A percentile compares a stretch with the other conserved stretches of the same genome.
Conservation (phyloP, 192 early-diverging fungal species). For the Gonapodya sp. region DNA sequence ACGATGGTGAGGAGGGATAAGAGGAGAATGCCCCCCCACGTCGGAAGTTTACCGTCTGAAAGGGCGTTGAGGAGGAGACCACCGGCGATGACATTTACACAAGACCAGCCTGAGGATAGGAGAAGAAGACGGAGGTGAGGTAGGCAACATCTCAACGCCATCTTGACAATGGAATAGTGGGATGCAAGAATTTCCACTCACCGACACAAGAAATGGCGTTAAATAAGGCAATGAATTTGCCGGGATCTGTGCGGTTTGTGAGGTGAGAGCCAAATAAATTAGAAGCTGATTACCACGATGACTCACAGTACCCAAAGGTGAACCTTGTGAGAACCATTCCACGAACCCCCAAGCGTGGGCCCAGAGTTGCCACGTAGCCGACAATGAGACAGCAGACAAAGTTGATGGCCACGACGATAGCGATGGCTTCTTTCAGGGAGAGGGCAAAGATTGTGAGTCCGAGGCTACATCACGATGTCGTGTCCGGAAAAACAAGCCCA, state of each 20-base stretch:
- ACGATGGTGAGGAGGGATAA: conserved; percentile 19
- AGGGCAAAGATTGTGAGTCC: conserved; percentile 20
- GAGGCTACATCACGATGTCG: too few relatives aligned
- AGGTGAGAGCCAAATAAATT: neutral
- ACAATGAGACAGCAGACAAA: conserved; percentile 18
- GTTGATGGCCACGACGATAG: conserved; percentile 24
- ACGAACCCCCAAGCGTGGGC: conserved; percentile 21
- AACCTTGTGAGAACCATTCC: conserved; percentile 27
- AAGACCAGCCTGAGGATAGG: conserved; percentile 16
- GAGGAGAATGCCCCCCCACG: conserved; percentile 21
- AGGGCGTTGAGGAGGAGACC: conserved; percentile 21
- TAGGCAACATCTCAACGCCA: neutral
- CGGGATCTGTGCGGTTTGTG: neutral
- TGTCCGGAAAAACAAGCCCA: too few relatives aligned
- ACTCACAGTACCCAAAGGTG: conserved; percentile 23
- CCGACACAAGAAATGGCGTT: conserved; percentile 13
- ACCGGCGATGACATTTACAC: conserved; percentile 24
- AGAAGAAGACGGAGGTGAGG: neutral
- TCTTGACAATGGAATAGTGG: neutral
- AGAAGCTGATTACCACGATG: neutral
- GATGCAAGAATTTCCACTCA: neutral
- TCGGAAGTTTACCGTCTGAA: neutral
- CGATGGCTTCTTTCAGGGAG: conserved; percentile 16
- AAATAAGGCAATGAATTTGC: conserved; percentile 20
- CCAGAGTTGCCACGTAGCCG: conserved; percentile 21